Conservation (phyloP, 306 rosid genomes). For the Pterocarpus macrocarpus region DNA sequence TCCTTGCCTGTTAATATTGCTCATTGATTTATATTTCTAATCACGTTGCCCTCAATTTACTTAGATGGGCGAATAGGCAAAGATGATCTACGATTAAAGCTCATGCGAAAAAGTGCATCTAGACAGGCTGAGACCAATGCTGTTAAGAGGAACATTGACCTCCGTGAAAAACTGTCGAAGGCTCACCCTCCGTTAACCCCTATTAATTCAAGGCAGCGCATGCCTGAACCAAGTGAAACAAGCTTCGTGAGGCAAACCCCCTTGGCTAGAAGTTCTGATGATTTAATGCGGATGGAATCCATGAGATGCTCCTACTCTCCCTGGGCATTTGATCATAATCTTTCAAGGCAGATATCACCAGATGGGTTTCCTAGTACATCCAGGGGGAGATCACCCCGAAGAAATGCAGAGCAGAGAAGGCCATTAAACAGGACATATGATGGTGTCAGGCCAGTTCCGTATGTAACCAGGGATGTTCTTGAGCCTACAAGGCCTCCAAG, state of each 20-base stretch:
- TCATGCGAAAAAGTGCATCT: conserved; percentile 72
- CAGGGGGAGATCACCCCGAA: conserved; percentile 53
- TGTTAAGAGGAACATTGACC: conserved; percentile 67
- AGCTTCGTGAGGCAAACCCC: conserved; percentile 58
- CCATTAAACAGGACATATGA: conserved; percentile 68
- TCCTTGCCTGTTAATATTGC: conserved; percentile 37
- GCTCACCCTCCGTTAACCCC: conserved; percentile 46
- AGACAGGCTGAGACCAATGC: conserved; percentile 58
- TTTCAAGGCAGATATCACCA: conserved; percentile 60
- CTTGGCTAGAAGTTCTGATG: conserved; percentile 68
- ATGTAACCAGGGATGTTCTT: conserved; percentile 62
- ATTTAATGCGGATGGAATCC: conserved; percentile 68
- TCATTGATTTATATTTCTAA: conserved; percentile 39
- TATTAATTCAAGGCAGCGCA: conserved; percentile 48
- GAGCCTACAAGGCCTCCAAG: conserved; percentile 68
- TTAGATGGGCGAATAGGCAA: conserved; percentile 62
- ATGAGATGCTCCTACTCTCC: conserved; percentile 77
- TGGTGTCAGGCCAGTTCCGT: conserved; percentile 63
- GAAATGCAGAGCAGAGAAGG: conserved; percentile 61
- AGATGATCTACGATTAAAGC: conserved; percentile 92
- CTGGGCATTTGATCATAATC: conserved; percentile 72
- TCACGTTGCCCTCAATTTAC: conserved; percentile 29
- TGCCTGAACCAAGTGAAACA: conserved; percentile 61
- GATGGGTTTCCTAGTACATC: conserved; percentile 55
- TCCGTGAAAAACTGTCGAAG: conserved; percentile 89